Evolutionary conservation across 176 grass and related monocot genomes (phyloP).

Genomic region (Saccharum spontaneum): DNA sequence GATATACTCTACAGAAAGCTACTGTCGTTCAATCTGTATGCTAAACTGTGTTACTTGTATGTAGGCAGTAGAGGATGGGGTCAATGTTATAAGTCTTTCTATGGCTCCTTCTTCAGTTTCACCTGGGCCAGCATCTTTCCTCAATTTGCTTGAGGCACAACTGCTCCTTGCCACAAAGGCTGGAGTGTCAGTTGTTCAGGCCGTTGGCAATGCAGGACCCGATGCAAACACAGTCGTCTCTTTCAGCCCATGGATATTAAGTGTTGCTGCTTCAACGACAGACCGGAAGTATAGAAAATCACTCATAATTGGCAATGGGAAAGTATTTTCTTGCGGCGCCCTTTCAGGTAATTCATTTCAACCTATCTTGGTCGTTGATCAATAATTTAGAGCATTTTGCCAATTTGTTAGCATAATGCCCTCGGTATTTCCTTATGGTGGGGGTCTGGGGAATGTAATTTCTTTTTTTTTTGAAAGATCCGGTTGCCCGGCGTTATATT

Average conservation of each 20-base stretch:
- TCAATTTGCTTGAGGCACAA: conserved; percentile 84
- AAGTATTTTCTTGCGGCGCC: conserved; percentile 47
- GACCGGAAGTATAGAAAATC: conserved; percentile 76
- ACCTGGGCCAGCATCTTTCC: conserved; percentile 68
- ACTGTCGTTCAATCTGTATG: conserved; percentile 16
- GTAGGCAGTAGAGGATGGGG: conserved; percentile 93
- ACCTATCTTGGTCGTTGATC: conserved; percentile 17
- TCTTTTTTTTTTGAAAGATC: neutral
- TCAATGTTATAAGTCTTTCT: conserved; percentile 80
- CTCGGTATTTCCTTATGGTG: neutral
- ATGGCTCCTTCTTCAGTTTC: conserved; percentile 64
- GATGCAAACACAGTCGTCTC: conserved; percentile 67
- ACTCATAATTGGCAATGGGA: conserved; percentile 61
- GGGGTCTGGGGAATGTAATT: neutral
- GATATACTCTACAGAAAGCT: conserved; percentile 19
- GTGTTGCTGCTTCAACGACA: conserved; percentile 72
- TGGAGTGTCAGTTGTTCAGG: conserved; percentile 86
- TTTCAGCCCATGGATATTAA: conserved; percentile 97
- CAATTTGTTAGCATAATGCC: neutral
- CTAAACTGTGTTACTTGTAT: conserved; percentile 31
- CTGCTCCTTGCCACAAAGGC: conserved; percentile 88
- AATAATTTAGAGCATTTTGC: neutral
- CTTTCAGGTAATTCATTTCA: conserved; percentile 63
- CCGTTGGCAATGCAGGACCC: conserved; percentile 78
- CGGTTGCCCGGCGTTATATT: no score